Evolutionary conservation across 2,329 filamentous ascomycete species (phyloP).

Genomic region (Talaromyces sp.): DNA sequence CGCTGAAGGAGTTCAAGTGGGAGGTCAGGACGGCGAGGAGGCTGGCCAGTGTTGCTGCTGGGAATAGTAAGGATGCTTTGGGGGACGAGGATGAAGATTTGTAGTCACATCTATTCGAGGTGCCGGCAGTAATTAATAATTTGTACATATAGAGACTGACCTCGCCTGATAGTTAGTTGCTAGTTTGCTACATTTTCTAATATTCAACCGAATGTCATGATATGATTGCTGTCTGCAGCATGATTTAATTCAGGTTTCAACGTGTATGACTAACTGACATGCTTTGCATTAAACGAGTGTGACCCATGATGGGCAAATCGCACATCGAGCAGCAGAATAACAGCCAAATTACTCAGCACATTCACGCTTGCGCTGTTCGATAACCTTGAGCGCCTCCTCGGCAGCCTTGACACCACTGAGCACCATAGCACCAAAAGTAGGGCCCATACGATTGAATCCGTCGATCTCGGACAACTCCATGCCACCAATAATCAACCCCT

Average conservation of each 20-base stretch:
- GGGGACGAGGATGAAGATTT: slow-evolving; percentile 12
- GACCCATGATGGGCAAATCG: neutral
- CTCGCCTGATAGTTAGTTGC: neutral
- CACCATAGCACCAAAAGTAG: slow-evolving; percentile 86
- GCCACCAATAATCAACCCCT: slow-evolving; percentile 85
- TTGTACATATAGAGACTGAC: neutral
- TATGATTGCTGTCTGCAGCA: neutral
- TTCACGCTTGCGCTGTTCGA: slow-evolving; percentile 73
- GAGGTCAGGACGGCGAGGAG: slow-evolving; percentile 70
- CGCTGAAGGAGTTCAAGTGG: slow-evolving; percentile 88
- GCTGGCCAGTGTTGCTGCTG: slow-evolving; percentile 17
- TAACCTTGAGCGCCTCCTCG: slow-evolving; percentile 76
- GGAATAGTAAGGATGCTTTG: neutral
- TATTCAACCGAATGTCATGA: neutral
- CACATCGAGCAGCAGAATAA: neutral
- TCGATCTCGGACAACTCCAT: slow-evolving; percentile 93
- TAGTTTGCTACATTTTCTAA: neutral
- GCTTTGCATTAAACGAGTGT: slow-evolving; percentile 6
- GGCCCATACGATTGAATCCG: slow-evolving; percentile 86
- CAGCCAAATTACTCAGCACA: slow-evolving; percentile 52
- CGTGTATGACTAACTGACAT: neutral
- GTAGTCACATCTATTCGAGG: neutral
- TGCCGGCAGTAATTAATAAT: neutral
- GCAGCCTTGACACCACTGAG: slow-evolving; percentile 85
- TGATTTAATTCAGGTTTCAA: neutral